phyloP scores from a whole-genome alignment of 2,329 filamentous ascomycete species.

The Fusarium tjaetaba region DNA sequence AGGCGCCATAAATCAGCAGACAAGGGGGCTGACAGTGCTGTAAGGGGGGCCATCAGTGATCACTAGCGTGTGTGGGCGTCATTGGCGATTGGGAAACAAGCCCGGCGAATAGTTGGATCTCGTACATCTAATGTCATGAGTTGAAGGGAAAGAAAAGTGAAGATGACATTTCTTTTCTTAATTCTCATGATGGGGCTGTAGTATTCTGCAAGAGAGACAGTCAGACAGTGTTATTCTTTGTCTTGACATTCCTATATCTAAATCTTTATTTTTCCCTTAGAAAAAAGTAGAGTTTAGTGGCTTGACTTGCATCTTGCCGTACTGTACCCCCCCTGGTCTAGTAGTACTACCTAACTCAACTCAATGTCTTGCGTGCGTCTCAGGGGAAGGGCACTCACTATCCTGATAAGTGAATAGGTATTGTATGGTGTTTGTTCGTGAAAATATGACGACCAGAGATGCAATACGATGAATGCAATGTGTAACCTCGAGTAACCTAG shows the following conservation, averaged over 20 bases:
- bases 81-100: constrained; percentile 5
- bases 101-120: constrained; percentile 2
- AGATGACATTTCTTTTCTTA: neutral
- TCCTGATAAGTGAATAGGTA: constrained; percentile 29
- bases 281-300: neutral
- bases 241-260: neutral
- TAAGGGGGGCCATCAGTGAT: constrained; percentile 28
- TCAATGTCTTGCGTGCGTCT: constrained; percentile 19
- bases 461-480: constrained; percentile 11
- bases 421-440: neutral
- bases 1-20: constrained; percentile 5
- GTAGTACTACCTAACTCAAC: neutral
- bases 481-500: neutral
- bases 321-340: neutral
- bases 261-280: neutral
- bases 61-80: constrained; percentile 17
- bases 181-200: neutral
- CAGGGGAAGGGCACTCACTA: neutral
- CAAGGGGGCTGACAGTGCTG: constrained; percentile 30
- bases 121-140: neutral
- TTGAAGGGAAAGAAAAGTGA: neutral
- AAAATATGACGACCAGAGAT: neutral
- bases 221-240: neutral
- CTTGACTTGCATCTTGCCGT: neutral
- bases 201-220: neutral